Percentiles rank a stretch among this genome's conserved stretches.
These are phyloP conservation scores for Salix exigua DNA, from an alignment of 345 rosid genomes.

Conservation along the genomic window DNA sequence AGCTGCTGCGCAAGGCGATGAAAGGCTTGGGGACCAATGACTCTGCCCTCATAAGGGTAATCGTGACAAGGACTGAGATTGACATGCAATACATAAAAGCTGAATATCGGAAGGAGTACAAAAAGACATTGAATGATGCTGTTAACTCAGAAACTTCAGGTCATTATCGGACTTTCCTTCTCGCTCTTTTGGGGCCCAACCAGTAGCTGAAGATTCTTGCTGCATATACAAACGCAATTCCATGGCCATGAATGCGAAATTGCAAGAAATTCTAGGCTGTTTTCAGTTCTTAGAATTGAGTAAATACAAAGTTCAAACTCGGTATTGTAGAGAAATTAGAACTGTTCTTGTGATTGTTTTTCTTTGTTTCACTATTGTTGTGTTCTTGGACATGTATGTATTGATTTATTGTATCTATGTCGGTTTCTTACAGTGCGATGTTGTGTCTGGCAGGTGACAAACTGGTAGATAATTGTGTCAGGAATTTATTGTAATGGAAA, in stretches of 20 bases:
- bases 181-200: constrained; percentile 56
- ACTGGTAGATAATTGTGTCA: neutral
- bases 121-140: constrained; percentile 50
- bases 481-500: neutral
- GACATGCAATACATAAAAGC: constrained; percentile 69
- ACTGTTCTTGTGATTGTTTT: no score
- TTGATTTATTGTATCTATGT: neutral
- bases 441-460: neutral
- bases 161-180: constrained; percentile 57
- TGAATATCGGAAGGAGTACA: constrained; percentile 57
- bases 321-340: neutral
- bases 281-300: neutral
- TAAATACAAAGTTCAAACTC: neutral
- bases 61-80: constrained; percentile 63
- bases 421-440: neutral
- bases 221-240: neutral
- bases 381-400: neutral
- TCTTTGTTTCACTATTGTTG: no score
- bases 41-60: constrained; percentile 46
- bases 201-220: constrained; percentile 15
- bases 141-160: constrained; percentile 68
- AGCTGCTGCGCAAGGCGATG: constrained; percentile 60
- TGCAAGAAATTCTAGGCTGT: neutral
- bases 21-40: constrained; percentile 67
- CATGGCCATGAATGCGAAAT: neutral